A percentile compares a stretch with the other conserved stretches of the same genome.
Conservation (phyloP, 306 rosid genomes). For the Vigna hirtella region DNA sequence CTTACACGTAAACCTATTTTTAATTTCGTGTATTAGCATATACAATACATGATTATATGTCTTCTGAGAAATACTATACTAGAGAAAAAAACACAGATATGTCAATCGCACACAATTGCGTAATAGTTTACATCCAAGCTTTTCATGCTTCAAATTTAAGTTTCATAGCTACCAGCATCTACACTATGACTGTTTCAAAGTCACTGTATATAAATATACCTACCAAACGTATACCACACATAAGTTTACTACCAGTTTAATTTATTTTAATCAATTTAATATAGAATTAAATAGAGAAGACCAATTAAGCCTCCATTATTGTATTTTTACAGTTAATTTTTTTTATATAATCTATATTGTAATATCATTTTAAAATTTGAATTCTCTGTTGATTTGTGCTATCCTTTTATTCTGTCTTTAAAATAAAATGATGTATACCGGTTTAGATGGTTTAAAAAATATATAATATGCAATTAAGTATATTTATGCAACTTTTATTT, state of each 20-base stretch:
- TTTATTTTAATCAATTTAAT: constrained; percentile 31
- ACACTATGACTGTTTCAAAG: constrained; percentile 41
- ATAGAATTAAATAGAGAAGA: constrained; percentile 1
- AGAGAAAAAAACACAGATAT: not conserved
- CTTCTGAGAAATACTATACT: not conserved
- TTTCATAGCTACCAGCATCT: constrained; percentile 22
- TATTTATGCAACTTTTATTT: too few species aligned
- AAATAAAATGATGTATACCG: too few species aligned
- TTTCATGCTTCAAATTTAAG: constrained; percentile 37
- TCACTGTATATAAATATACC: constrained; percentile 21
- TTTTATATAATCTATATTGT: too few species aligned
- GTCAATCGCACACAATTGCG: constrained; percentile 27
- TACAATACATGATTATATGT: not conserved
- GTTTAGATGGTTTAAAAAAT: too few species aligned
- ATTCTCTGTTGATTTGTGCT: too few species aligned
- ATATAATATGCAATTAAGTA: too few species aligned
- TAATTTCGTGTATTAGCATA: not conserved
- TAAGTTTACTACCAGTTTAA: not conserved
- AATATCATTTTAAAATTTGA: too few species aligned
- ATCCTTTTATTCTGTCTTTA: too few species aligned
- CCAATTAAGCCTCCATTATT: not conserved
- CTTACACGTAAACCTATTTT: constrained; percentile 38
- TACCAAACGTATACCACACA: constrained; percentile 28
- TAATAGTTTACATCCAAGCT: constrained; percentile 30
- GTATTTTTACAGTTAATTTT: too few species aligned